Percentiles rank a stretch among this genome's conserved stretches.
Conservation (phyloP, 2,329 filamentous ascomycete species). For the Raffaelea deltoideospora region DNA sequence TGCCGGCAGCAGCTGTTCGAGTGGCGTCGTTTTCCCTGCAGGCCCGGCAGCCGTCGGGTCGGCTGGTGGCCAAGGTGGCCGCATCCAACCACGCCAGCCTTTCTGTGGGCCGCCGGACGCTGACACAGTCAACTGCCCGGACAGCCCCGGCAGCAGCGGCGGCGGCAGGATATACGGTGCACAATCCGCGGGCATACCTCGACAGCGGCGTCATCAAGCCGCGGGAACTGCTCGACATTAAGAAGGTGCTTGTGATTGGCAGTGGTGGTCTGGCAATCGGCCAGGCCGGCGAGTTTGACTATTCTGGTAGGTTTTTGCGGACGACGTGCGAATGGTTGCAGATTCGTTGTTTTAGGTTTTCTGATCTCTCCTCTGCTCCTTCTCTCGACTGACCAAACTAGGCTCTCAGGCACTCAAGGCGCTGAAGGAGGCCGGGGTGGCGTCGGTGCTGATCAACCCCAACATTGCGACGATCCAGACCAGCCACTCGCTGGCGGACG, state of each 20-base stretch:
- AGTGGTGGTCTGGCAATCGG: conserved; percentile 94
- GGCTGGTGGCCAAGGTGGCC: conserved; percentile 4
- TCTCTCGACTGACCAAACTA: too few relatives aligned
- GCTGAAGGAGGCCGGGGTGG: conserved; percentile 92
- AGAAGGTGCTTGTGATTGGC: conserved; percentile 89
- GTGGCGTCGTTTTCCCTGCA: too few relatives aligned
- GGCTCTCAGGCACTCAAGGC: conserved; percentile 98
- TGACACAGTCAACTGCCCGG: conserved; percentile 33
- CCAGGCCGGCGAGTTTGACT: conserved; percentile 96
- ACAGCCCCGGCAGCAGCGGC: conserved; percentile 26
- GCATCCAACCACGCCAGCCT: too few relatives aligned
- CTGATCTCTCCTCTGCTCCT: too few relatives aligned
- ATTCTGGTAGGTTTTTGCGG: conserved; percentile 96
- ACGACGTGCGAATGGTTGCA: too few relatives aligned
- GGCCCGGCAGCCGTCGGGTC: background rate
- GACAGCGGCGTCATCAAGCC: conserved; percentile 77
- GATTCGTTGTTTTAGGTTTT: too few relatives aligned
- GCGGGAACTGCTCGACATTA: conserved; percentile 72
- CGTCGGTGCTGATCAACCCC: conserved; percentile 95
- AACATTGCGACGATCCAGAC: conserved; percentile 99
- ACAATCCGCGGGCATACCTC: conserved; percentile 74
- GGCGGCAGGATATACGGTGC: conserved; percentile 47
- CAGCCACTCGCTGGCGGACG: conserved; percentile 92
- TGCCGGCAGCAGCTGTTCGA: conserved; percentile 30
- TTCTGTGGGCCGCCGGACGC: conserved; percentile 15